These are phyloP conservation scores for Myriangium duriaei DNA, from an alignment of 2,329 filamentous ascomycete species.

Conservation along the genomic window DNA sequence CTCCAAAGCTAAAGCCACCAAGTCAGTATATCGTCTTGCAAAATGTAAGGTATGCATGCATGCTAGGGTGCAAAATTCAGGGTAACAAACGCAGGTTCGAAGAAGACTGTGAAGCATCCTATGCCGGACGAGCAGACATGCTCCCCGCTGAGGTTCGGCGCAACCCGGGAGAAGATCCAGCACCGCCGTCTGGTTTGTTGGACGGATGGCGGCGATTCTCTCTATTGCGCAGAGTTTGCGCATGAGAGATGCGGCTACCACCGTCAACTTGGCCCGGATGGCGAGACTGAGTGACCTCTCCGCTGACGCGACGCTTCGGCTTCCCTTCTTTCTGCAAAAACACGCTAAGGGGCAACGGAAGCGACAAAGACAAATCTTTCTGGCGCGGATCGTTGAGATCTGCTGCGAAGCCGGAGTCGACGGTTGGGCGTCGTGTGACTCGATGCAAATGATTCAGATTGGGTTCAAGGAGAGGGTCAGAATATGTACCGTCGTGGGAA, in stretches of 20 bases:
- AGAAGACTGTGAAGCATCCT: too few relatives aligned
- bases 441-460: conserved; percentile 38
- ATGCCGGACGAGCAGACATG: too few relatives aligned
- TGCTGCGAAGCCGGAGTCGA: conserved; percentile 14
- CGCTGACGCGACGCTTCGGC: neutral
- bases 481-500: conserved; percentile 55
- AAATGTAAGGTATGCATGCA: conserved; percentile 1
- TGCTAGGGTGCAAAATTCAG: too few relatives aligned
- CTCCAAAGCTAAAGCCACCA: conserved; percentile 17
- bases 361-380: neutral
- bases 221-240: neutral
- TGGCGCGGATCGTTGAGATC: conserved; percentile 19
- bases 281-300: neutral
- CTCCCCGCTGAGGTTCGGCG: too few relatives aligned
- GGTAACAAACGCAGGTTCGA: neutral
- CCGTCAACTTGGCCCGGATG: neutral
- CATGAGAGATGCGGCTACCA: neutral
- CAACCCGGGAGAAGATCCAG: too few relatives aligned
- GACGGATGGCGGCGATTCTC: neutral
- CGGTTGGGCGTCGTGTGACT: conserved; percentile 27
- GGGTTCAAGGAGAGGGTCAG: conserved; percentile 27
- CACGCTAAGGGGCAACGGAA: neutral
- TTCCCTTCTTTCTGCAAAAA: conserved; percentile 6
- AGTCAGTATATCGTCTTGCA: too few relatives aligned
- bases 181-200: too few relatives aligned